Conservation (phyloP, 2,329 filamentous ascomycete species). For the Penicillium corylophilum region DNA sequence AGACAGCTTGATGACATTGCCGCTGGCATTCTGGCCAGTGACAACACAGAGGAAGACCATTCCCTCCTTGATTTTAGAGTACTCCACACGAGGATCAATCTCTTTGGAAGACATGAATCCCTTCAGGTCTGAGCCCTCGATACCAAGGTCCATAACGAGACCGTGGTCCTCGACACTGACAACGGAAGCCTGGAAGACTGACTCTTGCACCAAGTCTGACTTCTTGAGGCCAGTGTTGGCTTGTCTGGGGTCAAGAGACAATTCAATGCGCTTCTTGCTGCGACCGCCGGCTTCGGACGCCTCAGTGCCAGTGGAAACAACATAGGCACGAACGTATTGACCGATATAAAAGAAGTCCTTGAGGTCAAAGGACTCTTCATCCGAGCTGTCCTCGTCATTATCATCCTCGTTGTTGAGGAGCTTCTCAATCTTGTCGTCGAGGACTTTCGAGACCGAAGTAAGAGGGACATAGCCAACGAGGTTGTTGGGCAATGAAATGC, state of each 20-base stretch:
- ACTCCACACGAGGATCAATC: constrained; percentile 63
- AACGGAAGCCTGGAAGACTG: constrained; percentile 82
- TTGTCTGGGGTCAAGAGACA: constrained; percentile 76
- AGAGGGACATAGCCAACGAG: constrained; percentile 85
- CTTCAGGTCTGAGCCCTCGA: constrained; percentile 65
- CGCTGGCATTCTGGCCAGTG: constrained; percentile 69
- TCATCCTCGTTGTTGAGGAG: constrained; percentile 60
- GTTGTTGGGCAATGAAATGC: constrained; percentile 87
- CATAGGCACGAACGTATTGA: constrained; percentile 83
- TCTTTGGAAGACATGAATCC: constrained; percentile 88
- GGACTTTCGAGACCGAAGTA: constrained; percentile 79
- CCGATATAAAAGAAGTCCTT: constrained; percentile 74
- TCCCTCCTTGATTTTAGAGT: constrained; percentile 74
- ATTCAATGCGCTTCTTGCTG: constrained; percentile 76
- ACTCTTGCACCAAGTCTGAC: constrained; percentile 71
- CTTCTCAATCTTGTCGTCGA: constrained; percentile 73
- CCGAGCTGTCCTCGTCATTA: constrained; percentile 51
- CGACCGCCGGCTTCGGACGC: constrained; percentile 54
- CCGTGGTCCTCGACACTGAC: constrained; percentile 94
- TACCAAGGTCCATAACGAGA: constrained; percentile 85
- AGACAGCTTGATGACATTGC: constrained; percentile 84
- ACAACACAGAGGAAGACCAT: constrained; percentile 82
- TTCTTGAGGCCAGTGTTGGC: constrained; percentile 73
- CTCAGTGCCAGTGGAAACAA: constrained; percentile 71
- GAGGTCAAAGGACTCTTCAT: constrained; percentile 66